These are phyloP conservation scores for Xylaria acuta DNA, from an alignment of 495 filamentous ascomycete species.

Conservation along the genomic window DNA sequence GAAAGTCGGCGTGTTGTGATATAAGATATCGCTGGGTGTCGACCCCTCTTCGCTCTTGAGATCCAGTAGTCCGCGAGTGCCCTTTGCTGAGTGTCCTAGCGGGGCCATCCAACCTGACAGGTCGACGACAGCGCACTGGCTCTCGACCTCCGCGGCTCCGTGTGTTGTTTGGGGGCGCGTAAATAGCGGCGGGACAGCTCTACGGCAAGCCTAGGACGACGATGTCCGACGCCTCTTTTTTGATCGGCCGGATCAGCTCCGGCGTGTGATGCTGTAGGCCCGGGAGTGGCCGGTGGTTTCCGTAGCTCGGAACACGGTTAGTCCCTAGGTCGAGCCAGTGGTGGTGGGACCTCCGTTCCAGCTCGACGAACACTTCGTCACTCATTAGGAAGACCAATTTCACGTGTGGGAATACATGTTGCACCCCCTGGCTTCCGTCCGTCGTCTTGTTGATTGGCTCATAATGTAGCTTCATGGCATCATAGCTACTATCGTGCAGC, in stretches of 20 bases:
- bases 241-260: conserved; percentile 46
- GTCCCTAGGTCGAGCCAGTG: not conserved
- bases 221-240: conserved; percentile 43
- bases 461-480: no score
- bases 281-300: conserved; percentile 38
- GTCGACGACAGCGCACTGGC: not conserved
- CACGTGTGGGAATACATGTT: not conserved
- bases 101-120: not conserved
- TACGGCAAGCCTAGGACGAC: conserved; percentile 60
- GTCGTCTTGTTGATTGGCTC: not conserved
- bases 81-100: not conserved
- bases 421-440: not conserved
- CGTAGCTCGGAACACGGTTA: not conserved
- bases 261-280: conserved; percentile 48
- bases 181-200: conserved; percentile 54
- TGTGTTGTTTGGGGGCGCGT: conserved; percentile 38
- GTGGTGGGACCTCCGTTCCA: not conserved
- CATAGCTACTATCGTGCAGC: no score
- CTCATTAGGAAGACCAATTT: not conserved
- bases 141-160: not conserved
- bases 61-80: not conserved
- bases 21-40: not conserved
- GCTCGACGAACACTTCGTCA: not conserved
- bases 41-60: not conserved
- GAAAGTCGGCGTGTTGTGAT: conserved; percentile 44